Evolutionary conservation across 441 rosid species (phyloP), one percentile per base, ranked within the genome.

Genomic region (Omphalea diandra): DNA sequence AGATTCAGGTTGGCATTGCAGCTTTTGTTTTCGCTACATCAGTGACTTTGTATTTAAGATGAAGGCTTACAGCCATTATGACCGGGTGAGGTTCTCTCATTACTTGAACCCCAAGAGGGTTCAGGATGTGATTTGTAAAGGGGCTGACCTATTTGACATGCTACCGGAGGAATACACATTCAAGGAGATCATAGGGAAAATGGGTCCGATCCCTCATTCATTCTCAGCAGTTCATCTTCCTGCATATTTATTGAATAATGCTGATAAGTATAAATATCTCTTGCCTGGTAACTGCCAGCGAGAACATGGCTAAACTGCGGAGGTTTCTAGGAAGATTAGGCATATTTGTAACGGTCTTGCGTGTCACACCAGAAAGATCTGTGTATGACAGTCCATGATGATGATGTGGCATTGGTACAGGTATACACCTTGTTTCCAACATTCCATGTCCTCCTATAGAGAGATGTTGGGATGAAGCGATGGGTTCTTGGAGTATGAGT

Each of bases 1-100:
- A 0, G 97, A 90, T 82, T 69, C 98, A 0, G 98, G 98, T 18
- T 93, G 98, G 98, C 98, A 93, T 63, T 93, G 98, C 71, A 93
- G 98, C 83, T 93, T 93, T 78, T 93, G 98, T 69, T 93, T 93
- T 68, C 90, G 96, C 55, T 70, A 69, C 68, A 83, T 93, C 26
- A 83, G 73, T 5, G 94, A 90, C 70, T 93, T 93, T 75, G 62
- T 88, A 60, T 93, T 93, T 82, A 93, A 93, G 86, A 93, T 93
- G 97, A 90, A 88, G 80, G 98, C 98, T 61, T 93, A 93, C 69
- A 90, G 98, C 82, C 98, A 93, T 74, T 77, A 78, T 0, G 98
- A 93, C 69, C 87, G 97, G 38, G 96, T 90, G 43, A 84, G 96
- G 52, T 93, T 90, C 76, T 65, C 88, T 70, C 93, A 88, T 82